Conservation (phyloP, 768 basidiomycete species). For the Mycena galericulata region DNA sequence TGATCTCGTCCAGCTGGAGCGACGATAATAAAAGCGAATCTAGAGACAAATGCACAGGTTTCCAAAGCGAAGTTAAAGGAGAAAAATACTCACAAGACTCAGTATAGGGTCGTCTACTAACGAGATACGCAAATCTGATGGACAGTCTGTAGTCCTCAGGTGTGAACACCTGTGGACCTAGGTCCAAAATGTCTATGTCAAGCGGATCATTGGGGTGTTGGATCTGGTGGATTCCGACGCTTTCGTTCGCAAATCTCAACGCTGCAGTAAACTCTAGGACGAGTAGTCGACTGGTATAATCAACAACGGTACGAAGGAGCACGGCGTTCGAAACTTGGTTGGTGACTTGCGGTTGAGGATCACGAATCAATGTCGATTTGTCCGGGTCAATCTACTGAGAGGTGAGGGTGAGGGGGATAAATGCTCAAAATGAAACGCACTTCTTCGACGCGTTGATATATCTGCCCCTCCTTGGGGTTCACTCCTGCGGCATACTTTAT, state of each 20-base stretch:
- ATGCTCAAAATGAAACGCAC: neutral
- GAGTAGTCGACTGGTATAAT: neutral
- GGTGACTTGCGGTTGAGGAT: neutral
- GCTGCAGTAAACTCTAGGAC: neutral
- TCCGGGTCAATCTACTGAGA: neutral
- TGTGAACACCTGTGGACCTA: neutral
- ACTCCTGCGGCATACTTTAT: too few species aligned
- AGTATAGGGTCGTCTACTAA: neutral
- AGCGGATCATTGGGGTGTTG: too few species aligned
- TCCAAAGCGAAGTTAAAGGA: neutral
- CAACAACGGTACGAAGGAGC: neutral
- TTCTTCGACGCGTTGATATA: too few species aligned
- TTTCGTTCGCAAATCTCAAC: neutral
- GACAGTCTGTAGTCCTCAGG: neutral
- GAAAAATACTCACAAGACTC: neutral
- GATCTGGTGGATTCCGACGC: neutral
- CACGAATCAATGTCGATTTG: neutral
- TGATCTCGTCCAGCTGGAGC: neutral
- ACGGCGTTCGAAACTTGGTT: neutral
- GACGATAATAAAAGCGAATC: neutral
- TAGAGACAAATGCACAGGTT: neutral
- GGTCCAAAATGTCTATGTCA: neutral
- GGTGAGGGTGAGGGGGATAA: neutral
- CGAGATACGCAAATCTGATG: neutral
- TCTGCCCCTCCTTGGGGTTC: too few species aligned